phyloP scores from a whole-genome alignment of 73 alveolate genomes.

The Tetrahymena malaccensis region DNA sequence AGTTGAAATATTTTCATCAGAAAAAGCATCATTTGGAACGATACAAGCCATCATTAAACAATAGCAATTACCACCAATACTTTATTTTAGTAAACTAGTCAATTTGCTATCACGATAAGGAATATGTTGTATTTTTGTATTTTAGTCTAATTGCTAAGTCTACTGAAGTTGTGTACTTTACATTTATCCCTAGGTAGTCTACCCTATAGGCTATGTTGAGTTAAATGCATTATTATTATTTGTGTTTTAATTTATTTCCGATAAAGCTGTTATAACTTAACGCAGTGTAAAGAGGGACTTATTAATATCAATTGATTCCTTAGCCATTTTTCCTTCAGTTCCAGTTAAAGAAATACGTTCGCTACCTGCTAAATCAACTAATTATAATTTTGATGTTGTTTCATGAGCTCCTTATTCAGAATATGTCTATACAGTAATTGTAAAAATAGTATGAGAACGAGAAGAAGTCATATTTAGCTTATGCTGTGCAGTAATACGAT shows the following conservation, averaged over 20 bases:
- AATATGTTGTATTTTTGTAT: slow-evolving; percentile 10
- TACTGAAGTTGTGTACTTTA: neutral
- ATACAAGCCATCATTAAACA: slow-evolving; percentile 95
- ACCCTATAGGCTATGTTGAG: neutral
- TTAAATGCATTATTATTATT: neutral
- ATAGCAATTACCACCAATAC: slow-evolving; percentile 91
- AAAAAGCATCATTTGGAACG: slow-evolving; percentile 74
- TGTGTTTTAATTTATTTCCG: slow-evolving; percentile 68
- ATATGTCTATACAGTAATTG: slow-evolving; percentile 69
- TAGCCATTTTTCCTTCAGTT: slow-evolving; percentile 74
- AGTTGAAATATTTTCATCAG: slow-evolving; percentile 91
- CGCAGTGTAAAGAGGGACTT: slow-evolving; percentile 88
- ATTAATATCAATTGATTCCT: slow-evolving; percentile 93
- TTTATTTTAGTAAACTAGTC: slow-evolving; percentile 82
- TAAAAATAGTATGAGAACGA: slow-evolving; percentile 90
- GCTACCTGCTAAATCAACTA: slow-evolving; percentile 97
- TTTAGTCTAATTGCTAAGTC: neutral
- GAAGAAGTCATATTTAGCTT: slow-evolving; percentile 83
- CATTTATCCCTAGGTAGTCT: neutral
- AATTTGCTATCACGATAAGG: slow-evolving; percentile 96
- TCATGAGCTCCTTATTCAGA: slow-evolving; percentile 67
- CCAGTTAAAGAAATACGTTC: slow-evolving; percentile 85
- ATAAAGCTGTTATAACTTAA: slow-evolving; percentile 83
- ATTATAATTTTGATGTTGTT: slow-evolving; percentile 70
- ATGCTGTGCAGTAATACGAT: slow-evolving; percentile 86